Evolutionary conservation across 768 basidiomycete species (phyloP).

Genomic region (Candolleomyces eurysporus): DNA sequence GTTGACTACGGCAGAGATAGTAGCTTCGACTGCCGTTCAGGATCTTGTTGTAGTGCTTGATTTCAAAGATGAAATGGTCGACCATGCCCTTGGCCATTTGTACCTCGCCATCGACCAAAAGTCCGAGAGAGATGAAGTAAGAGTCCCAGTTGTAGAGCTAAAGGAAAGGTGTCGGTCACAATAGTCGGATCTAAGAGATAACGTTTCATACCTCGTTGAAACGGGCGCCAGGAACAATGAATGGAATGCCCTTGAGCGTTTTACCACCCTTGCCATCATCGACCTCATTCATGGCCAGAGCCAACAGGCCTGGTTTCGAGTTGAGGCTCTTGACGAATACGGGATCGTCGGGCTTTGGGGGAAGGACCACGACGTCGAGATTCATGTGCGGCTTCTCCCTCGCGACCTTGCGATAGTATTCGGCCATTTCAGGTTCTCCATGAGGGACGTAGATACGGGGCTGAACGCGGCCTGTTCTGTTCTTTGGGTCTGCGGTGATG

Average conservation of each 20-base stretch:
- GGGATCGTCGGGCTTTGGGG: conserved; percentile 83
- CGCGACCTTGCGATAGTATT: conserved; percentile 92
- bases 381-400: conserved; percentile 91
- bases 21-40: conserved; percentile 93
- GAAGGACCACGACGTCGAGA: conserved; percentile 89
- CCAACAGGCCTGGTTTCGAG: conserved; percentile 89
- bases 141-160: conserved; percentile 96
- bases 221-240: conserved; percentile 93
- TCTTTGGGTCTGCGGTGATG: conserved; percentile 97
- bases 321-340: conserved; percentile 90
- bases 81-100: conserved; percentile 97
- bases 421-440: conserved; percentile 90
- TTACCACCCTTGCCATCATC: conserved; percentile 77
- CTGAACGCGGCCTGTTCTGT: conserved; percentile 84
- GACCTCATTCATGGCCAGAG: conserved; percentile 92
- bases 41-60: conserved; percentile 96
- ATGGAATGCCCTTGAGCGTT: conserved; percentile 90
- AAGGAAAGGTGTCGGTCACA: not conserved
- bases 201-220: conserved; percentile 76
- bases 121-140: conserved; percentile 90
- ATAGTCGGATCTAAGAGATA: not conserved
- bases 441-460: conserved; percentile 95
- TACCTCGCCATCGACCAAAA: conserved; percentile 92
- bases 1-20: conserved; percentile 95
- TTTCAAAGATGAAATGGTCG: conserved; percentile 99